Percentiles rank a stretch among this genome's conserved stretches.
These are phyloP conservation scores for Penicillium sp. DNA, from an alignment of 2,329 filamentous ascomycete genomes.

Conservation along the genomic window DNA sequence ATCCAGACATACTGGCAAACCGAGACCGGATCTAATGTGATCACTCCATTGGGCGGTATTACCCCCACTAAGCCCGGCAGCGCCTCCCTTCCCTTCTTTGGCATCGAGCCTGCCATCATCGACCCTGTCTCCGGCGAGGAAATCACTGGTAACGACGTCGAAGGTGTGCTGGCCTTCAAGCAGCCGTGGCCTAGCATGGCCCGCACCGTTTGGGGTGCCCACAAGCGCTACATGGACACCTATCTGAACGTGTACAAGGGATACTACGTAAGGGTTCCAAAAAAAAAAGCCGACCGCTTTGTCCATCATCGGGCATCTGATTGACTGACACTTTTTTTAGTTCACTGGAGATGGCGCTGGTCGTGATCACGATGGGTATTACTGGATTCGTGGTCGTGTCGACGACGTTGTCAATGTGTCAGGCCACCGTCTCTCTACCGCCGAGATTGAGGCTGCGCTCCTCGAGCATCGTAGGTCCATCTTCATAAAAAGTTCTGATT, in stretches of 20 bases:
- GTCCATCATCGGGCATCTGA: background rate
- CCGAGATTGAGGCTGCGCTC: constrained; percentile 94
- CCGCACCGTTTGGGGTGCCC: constrained; percentile 92
- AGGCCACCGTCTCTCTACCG: constrained; percentile 90
- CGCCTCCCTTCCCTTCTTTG: constrained; percentile 95
- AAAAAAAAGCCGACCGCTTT: too few species aligned
- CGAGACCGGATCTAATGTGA: constrained; percentile 94
- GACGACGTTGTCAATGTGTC: constrained; percentile 98
- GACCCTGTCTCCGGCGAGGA: constrained; percentile 93
- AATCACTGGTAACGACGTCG: constrained; percentile 90
- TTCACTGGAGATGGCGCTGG: constrained; percentile 73
- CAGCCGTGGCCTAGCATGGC: constrained; percentile 98
- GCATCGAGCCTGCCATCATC: constrained; percentile 94
- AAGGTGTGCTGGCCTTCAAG: constrained; percentile 95
- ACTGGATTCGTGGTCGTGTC: constrained; percentile 98
- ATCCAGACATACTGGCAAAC: constrained; percentile 98
- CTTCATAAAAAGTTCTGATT: too few species aligned
- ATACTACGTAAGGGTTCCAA: constrained; percentile 68
- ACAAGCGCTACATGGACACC: constrained; percentile 98
- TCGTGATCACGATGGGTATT: constrained; percentile 96
- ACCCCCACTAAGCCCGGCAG: constrained; percentile 96
- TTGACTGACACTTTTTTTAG: constrained; percentile 20
- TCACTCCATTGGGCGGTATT: constrained; percentile 84
- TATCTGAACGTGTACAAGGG: constrained; percentile 97
- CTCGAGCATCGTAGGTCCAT: constrained; percentile 67